Conservation (phyloP, 2,329 filamentous ascomycete species). For the Calonectria pseudoturangicola region DNA sequence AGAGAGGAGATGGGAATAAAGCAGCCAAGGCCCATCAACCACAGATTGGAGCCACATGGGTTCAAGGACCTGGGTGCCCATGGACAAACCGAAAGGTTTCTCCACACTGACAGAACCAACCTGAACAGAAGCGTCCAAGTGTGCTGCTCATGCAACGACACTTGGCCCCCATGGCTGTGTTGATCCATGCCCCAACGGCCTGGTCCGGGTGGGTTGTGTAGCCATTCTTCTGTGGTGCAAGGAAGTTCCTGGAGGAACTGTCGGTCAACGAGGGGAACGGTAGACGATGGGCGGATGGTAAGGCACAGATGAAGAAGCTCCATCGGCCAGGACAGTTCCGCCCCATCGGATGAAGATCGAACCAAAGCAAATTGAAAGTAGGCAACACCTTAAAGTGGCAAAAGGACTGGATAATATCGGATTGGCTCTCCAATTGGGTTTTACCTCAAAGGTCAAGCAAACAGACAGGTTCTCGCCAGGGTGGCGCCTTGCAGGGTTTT, state of each 20-base stretch:
- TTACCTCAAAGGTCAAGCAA: constrained; percentile 18
- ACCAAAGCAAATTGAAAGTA: constrained; percentile 10
- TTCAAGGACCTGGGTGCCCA: constrained; percentile 33
- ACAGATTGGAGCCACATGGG: constrained; percentile 36
- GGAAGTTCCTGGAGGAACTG: constrained; percentile 27
- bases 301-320: constrained; percentile 22
- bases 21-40: constrained; percentile 25
- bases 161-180: constrained; percentile 37
- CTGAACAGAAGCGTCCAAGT: constrained; percentile 36
- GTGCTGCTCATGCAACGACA: constrained; percentile 39
- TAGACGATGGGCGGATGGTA: constrained; percentile 27
- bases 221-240: constrained; percentile 30
- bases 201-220: constrained; percentile 38
- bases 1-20: constrained; percentile 31
- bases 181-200: constrained; percentile 41
- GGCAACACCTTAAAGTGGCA: constrained; percentile 9
- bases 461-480: constrained; percentile 17
- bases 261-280: constrained; percentile 29
- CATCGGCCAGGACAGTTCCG: constrained; percentile 6
- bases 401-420: constrained; percentile 28
- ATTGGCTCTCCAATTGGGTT: constrained; percentile 31
- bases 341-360: constrained; percentile 19
- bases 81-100: constrained; percentile 34
- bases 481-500: constrained; percentile 31
- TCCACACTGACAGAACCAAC: constrained; percentile 38